phyloP scores from a whole-genome alignment of 2,329 filamentous ascomycete genomes.

The Thielaviopsis ethacetica region DNA sequence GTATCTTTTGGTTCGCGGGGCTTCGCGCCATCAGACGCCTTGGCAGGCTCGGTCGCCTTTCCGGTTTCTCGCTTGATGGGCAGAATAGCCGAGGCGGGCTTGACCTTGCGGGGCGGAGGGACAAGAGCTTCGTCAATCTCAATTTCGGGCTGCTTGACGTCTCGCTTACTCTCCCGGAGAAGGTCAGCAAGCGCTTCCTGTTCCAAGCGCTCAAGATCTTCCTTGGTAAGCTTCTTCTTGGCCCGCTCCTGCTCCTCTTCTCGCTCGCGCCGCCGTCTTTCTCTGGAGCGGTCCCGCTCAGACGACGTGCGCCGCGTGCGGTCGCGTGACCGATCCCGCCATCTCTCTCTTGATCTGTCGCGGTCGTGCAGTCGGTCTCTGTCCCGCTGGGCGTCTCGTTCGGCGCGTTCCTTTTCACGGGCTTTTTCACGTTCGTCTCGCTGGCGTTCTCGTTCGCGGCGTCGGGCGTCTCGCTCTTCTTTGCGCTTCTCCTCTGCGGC shows the following conservation, averaged over 20 bases:
- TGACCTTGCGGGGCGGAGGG: slow-evolving; percentile 36
- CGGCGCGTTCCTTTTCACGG: slow-evolving; percentile 22
- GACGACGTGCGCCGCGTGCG: slow-evolving; percentile 7
- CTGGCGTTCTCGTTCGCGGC: slow-evolving; percentile 35
- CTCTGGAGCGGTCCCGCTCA: slow-evolving; percentile 14
- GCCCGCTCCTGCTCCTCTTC: slow-evolving; percentile 26
- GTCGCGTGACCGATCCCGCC: slow-evolving; percentile 12
- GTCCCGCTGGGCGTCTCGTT: slow-evolving; percentile 18
- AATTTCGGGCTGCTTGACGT: slow-evolving; percentile 33
- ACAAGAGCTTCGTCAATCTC: slow-evolving; percentile 40
- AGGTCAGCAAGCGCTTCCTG: slow-evolving; percentile 41
- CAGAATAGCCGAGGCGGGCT: slow-evolving; percentile 41
- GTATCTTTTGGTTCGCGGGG: slow-evolving; percentile 19
- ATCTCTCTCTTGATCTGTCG: slow-evolving; percentile 11
- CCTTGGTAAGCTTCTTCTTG: slow-evolving; percentile 39
- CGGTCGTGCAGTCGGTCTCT: slow-evolving; percentile 13
- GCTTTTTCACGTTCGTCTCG: slow-evolving; percentile 36
- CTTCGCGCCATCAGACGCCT: slow-evolving; percentile 20
- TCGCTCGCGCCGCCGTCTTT: slow-evolving; percentile 19
- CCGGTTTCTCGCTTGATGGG: slow-evolving; percentile 29
- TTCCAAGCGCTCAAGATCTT: slow-evolving; percentile 40
- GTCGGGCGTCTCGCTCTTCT: slow-evolving; percentile 32
- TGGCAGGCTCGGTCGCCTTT: slow-evolving; percentile 23
- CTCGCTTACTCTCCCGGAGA: slow-evolving; percentile 39
- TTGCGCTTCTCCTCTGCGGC: slow-evolving; percentile 33